Evolutionary conservation across 2,329 filamentous ascomycete genomes (phyloP).

Genomic region (Teratosphaeria destructans): DNA sequence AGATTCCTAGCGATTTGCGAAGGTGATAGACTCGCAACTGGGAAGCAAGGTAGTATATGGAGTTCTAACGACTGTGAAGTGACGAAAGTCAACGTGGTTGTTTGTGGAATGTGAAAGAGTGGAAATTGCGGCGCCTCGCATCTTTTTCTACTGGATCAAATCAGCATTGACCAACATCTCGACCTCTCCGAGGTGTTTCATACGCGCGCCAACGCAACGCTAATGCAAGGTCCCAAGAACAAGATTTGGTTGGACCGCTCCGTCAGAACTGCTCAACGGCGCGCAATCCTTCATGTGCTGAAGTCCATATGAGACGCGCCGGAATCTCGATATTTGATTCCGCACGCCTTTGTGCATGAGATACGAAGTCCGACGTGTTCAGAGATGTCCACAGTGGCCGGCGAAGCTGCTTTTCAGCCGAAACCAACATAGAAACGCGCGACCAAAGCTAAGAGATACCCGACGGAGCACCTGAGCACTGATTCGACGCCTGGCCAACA

Average conservation of each 20-base stretch:
- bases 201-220: not conserved
- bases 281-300: not conserved
- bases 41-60: not conserved
- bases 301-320: not conserved
- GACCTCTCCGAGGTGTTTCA: not conserved
- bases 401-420: too few relatives aligned
- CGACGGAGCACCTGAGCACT: not conserved
- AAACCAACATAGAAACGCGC: not conserved
- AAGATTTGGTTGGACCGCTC: too few relatives aligned
- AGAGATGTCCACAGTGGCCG: not conserved
- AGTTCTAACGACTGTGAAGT: not conserved
- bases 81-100: not conserved
- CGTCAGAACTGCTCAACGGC: not conserved
- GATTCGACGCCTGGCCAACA: not conserved
- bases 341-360: not conserved
- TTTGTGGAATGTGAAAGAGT: not conserved
- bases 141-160: not conserved
- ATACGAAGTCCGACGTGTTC: not conserved
- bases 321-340: not conserved
- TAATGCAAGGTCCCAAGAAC: too few relatives aligned
- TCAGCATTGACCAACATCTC: not conserved
- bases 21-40: not conserved
- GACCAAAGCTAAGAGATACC: not conserved
- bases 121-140: not conserved
- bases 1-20: not conserved